A percentile compares a stretch with the other conserved stretches of the same genome.
phyloP scores from a whole-genome alignment of 2,329 filamentous ascomycete genomes.

The Pseudogymnoascus sp. region DNA sequence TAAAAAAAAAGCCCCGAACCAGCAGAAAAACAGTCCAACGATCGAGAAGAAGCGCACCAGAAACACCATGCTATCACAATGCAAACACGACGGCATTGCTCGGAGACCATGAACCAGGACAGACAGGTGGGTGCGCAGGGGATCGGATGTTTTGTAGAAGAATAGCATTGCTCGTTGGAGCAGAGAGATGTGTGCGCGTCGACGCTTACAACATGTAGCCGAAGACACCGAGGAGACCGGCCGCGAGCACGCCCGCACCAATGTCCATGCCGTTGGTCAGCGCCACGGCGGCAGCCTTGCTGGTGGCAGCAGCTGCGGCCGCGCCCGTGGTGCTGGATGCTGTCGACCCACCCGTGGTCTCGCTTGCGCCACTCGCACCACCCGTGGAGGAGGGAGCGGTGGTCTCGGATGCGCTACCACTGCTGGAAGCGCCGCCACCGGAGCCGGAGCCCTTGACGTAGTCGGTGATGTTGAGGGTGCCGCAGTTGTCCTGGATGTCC shows the following conservation, averaged over 20 bases:
- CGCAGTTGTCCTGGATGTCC: conserved; percentile 39
- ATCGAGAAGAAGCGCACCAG: neutral
- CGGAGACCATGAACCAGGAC: neutral
- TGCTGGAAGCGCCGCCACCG: conserved; percentile 23
- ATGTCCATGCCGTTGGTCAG: conserved; percentile 37
- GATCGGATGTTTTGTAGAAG: conserved; percentile 1
- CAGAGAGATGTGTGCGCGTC: neutral
- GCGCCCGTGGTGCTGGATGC: conserved; percentile 15
- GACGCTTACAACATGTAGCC: conserved; percentile 47
- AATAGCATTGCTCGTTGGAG: conserved; percentile 1
- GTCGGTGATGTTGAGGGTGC: conserved; percentile 37
- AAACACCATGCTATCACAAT: neutral
- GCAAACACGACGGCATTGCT: neutral
- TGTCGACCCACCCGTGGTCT: conserved; percentile 34
- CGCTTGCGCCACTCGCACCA: conserved; percentile 21
- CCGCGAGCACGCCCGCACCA: conserved; percentile 36
- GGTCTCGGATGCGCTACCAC: conserved; percentile 20
- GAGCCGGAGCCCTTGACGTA: conserved; percentile 20
- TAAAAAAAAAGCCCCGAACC: conserved; percentile 4
- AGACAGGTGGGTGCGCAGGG: neutral
- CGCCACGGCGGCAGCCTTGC: conserved; percentile 30
- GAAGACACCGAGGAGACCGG: conserved; percentile 46
- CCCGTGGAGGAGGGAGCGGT: conserved; percentile 20
- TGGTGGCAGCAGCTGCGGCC: conserved; percentile 23
- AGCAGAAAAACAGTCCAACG: conserved; percentile 4